These are phyloP conservation scores for Tricholoma saponaceum DNA, from an alignment of 768 basidiomycete genomes.

Conservation along the genomic window DNA sequence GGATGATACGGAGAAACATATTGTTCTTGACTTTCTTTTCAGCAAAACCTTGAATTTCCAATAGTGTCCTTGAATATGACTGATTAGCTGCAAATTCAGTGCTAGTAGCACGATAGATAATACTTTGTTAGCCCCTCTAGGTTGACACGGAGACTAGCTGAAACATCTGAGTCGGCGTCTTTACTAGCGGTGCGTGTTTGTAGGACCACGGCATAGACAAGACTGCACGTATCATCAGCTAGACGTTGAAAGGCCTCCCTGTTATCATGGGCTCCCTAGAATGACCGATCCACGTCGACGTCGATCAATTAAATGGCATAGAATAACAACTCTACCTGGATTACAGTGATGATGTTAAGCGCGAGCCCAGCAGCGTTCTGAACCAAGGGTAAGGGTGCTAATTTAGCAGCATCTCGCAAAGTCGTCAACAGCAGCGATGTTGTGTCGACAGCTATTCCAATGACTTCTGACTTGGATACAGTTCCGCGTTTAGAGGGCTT, in stretches of 20 bases:
- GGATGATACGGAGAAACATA: slow-evolving; percentile 11
- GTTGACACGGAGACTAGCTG: slow-evolving; percentile 1
- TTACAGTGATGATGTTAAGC: slow-evolving; percentile 13
- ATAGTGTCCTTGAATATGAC: slow-evolving; percentile 11
- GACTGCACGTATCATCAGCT: slow-evolving; percentile 19
- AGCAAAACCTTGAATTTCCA: slow-evolving; percentile 13
- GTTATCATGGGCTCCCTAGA: slow-evolving; percentile 19
- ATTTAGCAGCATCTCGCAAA: slow-evolving; percentile 12
- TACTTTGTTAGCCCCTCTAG: slow-evolving; percentile 14
- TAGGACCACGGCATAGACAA: slow-evolving; percentile 16
- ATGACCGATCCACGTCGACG: background rate
- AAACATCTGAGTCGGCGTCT: slow-evolving; percentile 3
- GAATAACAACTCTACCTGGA: slow-evolving; percentile 11
- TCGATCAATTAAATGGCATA: background rate
- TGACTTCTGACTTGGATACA: background rate
- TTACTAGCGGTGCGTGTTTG: slow-evolving; percentile 11
- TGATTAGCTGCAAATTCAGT: background rate
- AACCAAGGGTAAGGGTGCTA: slow-evolving; percentile 18
- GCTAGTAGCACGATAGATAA: background rate
- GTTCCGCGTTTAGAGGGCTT: background rate
- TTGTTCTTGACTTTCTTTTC: slow-evolving; percentile 9
- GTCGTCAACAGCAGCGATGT: slow-evolving; percentile 17
- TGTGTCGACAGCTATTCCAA: slow-evolving; percentile 8
- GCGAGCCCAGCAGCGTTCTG: slow-evolving; percentile 16
- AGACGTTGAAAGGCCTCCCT: slow-evolving; percentile 17